Evolutionary conservation across 169 alveolate genomes (phyloP).

Genomic region (Amoebophrya sp.): DNA sequence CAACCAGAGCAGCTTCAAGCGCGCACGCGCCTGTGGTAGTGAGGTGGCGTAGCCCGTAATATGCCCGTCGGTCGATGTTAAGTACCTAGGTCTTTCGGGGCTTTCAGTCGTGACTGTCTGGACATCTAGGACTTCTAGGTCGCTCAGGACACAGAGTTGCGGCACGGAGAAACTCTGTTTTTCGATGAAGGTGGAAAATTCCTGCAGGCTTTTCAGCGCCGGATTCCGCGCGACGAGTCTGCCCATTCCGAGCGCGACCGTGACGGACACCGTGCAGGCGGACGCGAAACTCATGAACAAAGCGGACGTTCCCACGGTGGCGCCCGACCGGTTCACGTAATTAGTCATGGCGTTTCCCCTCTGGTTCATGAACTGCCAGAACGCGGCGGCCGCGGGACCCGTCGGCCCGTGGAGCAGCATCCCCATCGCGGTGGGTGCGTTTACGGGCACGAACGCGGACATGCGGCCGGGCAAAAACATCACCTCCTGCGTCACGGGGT

Average conservation of each 20-base stretch:
- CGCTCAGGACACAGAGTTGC: no score
- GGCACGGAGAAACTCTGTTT: no score
- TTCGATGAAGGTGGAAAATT: no score
- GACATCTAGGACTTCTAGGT: no score
- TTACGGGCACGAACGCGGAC: neutral
- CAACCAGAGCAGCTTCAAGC: no score
- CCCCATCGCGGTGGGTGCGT: neutral
- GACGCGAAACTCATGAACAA: no score
- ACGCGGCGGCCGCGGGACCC: neutral
- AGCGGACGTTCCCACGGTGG: neutral
- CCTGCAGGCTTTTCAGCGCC: neutral
- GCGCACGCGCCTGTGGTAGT: no score
- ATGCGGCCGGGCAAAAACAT: neutral
- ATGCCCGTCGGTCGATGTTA: no score
- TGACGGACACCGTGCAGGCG: neutral
- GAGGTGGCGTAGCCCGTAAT: no score
- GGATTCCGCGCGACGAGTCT: neutral
- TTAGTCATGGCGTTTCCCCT: neutral
- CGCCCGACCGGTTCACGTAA: neutral
- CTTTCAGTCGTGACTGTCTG: no score
- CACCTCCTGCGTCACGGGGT: constrained; percentile 1
- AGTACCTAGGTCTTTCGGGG: no score
- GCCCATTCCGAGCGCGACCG: neutral
- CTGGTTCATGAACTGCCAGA: constrained; percentile 21
- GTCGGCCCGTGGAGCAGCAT: constrained; percentile 10